phyloP scores from a whole-genome alignment of 176 grass and related monocot species.

The Oryza officinalis region DNA sequence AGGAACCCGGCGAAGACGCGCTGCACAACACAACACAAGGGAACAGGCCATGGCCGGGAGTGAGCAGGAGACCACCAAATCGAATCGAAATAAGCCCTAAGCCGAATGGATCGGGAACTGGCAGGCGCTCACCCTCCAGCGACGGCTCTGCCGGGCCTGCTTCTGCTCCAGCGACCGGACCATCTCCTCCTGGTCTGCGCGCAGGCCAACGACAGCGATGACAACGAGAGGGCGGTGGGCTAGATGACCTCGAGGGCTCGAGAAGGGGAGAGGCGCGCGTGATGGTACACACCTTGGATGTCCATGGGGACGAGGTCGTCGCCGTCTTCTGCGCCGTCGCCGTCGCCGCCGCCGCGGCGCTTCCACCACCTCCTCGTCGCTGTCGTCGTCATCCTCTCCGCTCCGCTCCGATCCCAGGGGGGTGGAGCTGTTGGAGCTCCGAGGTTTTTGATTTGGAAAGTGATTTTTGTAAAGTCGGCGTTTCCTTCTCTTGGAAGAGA shows the following conservation, averaged over 20 bases:
- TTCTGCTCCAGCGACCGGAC: conserved; percentile 76
- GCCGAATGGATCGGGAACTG: conserved; percentile 2
- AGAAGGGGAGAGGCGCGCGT: neutral
- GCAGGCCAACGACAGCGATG: neutral
- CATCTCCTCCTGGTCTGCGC: conserved; percentile 90
- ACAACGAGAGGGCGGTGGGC: neutral
- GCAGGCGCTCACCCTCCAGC: conserved; percentile 66
- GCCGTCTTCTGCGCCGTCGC: conserved; percentile 21
- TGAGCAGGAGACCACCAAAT: conserved; percentile 6
- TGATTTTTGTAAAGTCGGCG: neutral
- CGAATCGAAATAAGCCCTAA: conserved; percentile 9
- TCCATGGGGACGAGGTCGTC: conserved; percentile 72
- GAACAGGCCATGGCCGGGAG: conserved; percentile 6
- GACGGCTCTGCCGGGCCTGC: conserved; percentile 60
- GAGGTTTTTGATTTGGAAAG: neutral
- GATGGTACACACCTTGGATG: conserved; percentile 54
- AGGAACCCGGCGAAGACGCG: conserved; percentile 67
- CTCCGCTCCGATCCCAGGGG: neutral
- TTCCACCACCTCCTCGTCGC: conserved; percentile 71
- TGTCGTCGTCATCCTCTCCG: conserved; percentile 27
- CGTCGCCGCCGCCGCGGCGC: conserved; percentile 30
- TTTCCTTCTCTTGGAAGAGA: neutral
- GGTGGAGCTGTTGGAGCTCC: neutral
- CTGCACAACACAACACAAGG: conserved; percentile 43
- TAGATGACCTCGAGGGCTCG: neutral